A percentile compares a stretch with the other conserved stretches of the same genome.
Conservation (phyloP, 1,284 basidiomycete species). For the Rhizoctonia solani region DNA sequence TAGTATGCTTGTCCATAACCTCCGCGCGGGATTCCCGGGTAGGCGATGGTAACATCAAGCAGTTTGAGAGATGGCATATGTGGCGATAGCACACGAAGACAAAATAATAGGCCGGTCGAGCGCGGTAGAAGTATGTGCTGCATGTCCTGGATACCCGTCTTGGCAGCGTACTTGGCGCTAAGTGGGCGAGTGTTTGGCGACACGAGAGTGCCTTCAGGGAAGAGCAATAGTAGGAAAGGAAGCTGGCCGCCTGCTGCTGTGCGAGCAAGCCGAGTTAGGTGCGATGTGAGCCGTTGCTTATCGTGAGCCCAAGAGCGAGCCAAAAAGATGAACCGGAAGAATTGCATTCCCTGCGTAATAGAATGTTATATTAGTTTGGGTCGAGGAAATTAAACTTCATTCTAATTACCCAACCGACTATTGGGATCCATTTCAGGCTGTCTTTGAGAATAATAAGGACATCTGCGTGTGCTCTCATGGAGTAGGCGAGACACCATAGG, state of each 20-base stretch:
- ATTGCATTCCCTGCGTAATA: slow-evolving; percentile 75
- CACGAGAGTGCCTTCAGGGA: slow-evolving; percentile 91
- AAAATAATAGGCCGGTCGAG: slow-evolving; percentile 88
- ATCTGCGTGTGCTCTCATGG: slow-evolving; percentile 69
- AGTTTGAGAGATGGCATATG: slow-evolving; percentile 77
- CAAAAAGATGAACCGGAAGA: slow-evolving; percentile 89
- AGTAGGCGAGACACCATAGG: slow-evolving; percentile 84
- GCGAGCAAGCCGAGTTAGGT: slow-evolving; percentile 61
- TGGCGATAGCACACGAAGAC: slow-evolving; percentile 77
- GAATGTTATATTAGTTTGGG: not conserved
- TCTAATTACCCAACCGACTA: slow-evolving; percentile 80
- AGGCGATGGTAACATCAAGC: slow-evolving; percentile 87
- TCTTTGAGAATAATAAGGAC: slow-evolving; percentile 91
- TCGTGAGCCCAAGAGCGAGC: slow-evolving; percentile 87
- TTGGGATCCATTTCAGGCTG: slow-evolving; percentile 83
- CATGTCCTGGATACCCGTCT: slow-evolving; percentile 80
- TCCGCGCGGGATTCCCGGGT: slow-evolving; percentile 77
- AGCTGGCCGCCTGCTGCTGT: slow-evolving; percentile 65
- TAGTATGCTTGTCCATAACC: slow-evolving; percentile 84
- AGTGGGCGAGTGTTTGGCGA: slow-evolving; percentile 80
- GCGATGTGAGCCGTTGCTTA: slow-evolving; percentile 61
- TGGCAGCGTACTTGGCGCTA: slow-evolving; percentile 83
- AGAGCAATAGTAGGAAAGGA: slow-evolving; percentile 82
- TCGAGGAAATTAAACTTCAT: not conserved
- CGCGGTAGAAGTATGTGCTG: slow-evolving; percentile 81